Conservation (phyloP, 371 early-diverging fungal genomes). For the Catenaria anguillulae region DNA sequence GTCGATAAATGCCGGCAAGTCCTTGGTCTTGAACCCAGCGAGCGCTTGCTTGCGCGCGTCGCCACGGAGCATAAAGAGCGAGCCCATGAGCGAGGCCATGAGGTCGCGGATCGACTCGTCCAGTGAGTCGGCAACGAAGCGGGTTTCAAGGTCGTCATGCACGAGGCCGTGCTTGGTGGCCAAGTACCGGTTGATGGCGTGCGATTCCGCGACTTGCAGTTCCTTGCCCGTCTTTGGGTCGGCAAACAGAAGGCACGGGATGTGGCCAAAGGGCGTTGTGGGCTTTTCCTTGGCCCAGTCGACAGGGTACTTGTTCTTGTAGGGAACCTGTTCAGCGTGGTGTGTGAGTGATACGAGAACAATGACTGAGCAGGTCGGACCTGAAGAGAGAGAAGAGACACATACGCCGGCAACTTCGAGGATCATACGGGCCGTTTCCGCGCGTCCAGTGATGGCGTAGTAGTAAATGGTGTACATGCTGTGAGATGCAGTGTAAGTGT, state of each 20-base stretch:
- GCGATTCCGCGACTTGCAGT: conserved; percentile 24
- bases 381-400: no score
- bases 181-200: conserved; percentile 34
- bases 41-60: conserved; percentile 10
- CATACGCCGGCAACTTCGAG: no score
- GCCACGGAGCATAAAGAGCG: conserved; percentile 7
- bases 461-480: neutral
- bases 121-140: conserved; percentile 20
- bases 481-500: no score
- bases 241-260: conserved; percentile 29
- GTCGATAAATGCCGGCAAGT: conserved; percentile 9
- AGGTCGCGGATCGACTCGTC: conserved; percentile 19
- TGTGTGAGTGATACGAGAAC: no score
- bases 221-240: conserved; percentile 16
- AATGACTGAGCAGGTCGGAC: no score
- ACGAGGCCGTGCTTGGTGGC: conserved; percentile 22
- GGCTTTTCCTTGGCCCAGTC: conserved; percentile 29
- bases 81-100: conserved; percentile 11
- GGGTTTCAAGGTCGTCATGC: conserved; percentile 15
- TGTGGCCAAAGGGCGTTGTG: conserved; percentile 28
- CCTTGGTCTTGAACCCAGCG: conserved; percentile 10
- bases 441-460: neutral
- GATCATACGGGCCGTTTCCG: no score
- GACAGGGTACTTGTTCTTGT: conserved; percentile 10
- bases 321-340: neutral